Evolutionary conservation across 257 asterid genomes (phyloP).

Genomic region (Orobanche coerulescens): DNA sequence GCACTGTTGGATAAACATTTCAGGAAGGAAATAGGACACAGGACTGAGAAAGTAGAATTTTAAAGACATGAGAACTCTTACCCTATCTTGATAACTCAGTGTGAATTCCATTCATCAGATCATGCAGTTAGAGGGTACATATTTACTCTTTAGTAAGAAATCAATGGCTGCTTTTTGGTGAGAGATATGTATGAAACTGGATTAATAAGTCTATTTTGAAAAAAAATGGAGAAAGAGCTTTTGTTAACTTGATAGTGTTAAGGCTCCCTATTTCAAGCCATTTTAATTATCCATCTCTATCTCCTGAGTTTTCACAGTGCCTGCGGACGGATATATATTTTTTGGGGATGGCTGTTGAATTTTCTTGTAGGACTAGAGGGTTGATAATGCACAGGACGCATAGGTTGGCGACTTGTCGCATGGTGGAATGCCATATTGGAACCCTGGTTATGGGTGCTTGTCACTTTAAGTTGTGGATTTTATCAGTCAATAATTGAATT

Average conservation of each 20-base stretch:
- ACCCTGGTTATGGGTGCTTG: too few relatives aligned
- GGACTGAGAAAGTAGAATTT: background rate
- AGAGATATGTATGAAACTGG: background rate
- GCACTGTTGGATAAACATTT: background rate
- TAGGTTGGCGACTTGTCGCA: too few relatives aligned
- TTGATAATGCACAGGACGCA: too few relatives aligned
- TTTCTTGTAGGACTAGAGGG: too few relatives aligned
- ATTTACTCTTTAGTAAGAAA: background rate
- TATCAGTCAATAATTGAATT: too few relatives aligned
- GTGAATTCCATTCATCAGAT: background rate
- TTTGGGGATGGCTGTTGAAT: too few relatives aligned
- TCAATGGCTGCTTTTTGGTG: background rate
- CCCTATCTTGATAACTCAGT: background rate
- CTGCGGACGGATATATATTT: background rate
- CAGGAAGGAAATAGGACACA: background rate
- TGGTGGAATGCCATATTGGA: too few relatives aligned
- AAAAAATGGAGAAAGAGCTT: background rate
- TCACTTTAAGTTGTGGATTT: too few relatives aligned
- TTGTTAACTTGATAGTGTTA: too few relatives aligned
- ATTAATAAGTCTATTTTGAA: background rate
- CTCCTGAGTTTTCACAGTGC: background rate
- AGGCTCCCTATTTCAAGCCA: background rate
- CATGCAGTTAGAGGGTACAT: background rate
- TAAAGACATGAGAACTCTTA: background rate
- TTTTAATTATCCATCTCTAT: background rate